phyloP scores from a whole-genome alignment of 108 stramenopile species.

The Nitzschia putrida region DNA sequence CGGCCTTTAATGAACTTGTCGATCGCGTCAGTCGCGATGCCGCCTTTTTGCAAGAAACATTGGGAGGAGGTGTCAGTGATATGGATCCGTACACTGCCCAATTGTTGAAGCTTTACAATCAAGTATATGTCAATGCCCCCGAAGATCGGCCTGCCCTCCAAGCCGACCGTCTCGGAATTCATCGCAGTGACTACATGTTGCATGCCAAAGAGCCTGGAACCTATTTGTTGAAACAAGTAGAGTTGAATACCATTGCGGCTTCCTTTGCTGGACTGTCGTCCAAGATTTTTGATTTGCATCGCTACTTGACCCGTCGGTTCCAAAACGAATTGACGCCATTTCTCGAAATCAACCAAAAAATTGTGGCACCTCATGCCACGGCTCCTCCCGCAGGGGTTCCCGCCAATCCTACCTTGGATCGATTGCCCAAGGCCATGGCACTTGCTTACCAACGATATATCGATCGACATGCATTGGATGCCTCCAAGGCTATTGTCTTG shows the following conservation, averaged over 20 bases:
- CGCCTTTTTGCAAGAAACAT: constrained; percentile 67
- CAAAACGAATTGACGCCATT: constrained; percentile 39
- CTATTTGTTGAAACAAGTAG: constrained; percentile 86
- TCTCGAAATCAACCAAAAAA: constrained; percentile 53
- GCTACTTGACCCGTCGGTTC: constrained; percentile 55
- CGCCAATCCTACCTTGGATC: constrained; percentile 72
- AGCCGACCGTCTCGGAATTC: constrained; percentile 84
- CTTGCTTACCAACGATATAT: constrained; percentile 74
- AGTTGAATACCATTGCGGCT: constrained; percentile 97
- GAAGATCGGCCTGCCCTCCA: constrained; percentile 40
- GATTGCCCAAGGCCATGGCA: constrained; percentile 72
- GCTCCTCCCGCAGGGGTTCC: constrained; percentile 63
- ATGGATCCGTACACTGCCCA: constrained; percentile 86
- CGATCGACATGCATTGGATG: constrained; percentile 27
- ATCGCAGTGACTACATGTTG: constrained; percentile 98
- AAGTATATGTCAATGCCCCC: constrained; percentile 56
- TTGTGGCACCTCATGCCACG: constrained; percentile 27
- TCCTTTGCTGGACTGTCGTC: constrained; percentile 86
- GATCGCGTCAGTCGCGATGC: constrained; percentile 83
- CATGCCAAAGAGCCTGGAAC: constrained; percentile 40
- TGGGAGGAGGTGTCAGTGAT: constrained; percentile 62
- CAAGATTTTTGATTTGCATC: constrained; percentile 73
- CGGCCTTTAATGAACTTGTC: constrained; percentile 82
- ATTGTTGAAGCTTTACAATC: constrained; percentile 74
- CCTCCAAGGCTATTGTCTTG: constrained; percentile 51